Evolutionary conservation across 169 alveolate genomes (phyloP).

Genomic region (Plasmodium billcollinsi): DNA sequence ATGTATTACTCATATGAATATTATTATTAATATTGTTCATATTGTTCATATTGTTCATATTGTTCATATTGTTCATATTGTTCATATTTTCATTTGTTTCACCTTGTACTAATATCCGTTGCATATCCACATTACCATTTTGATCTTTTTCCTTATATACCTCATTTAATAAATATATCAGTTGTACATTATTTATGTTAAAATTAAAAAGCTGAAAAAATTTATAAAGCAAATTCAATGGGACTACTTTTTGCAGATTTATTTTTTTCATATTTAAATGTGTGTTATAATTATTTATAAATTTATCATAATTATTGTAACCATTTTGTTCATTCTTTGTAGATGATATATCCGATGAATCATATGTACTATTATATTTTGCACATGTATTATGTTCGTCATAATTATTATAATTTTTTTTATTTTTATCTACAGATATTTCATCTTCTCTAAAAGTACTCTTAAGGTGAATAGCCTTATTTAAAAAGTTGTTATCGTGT

Average conservation of each 20-base stretch:
- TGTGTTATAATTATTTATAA: constrained; percentile 39
- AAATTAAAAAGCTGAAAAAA: constrained; percentile 65
- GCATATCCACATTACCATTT: constrained; percentile 4
- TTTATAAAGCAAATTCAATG: constrained; percentile 52
- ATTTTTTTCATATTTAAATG: constrained; percentile 33
- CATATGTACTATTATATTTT: neutral
- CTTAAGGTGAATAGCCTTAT: constrained; percentile 30
- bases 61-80: neutral
- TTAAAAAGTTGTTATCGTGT: constrained; percentile 41
- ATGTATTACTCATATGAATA: constrained; percentile 12
- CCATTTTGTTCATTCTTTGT: neutral
- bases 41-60: neutral
- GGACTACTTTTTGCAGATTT: constrained; percentile 46
- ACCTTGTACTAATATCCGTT: neutral
- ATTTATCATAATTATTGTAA: constrained; percentile 22
- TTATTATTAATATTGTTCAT: neutral
- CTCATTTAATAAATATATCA: constrained; percentile 44
- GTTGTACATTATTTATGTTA: constrained; percentile 61
- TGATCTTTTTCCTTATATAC: constrained; percentile 35
- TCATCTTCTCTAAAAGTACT: neutral
- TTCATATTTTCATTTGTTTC: neutral
- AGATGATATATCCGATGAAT: neutral
- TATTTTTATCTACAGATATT: neutral
- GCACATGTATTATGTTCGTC: neutral
- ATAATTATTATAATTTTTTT: neutral